Conservation (phyloP, 208 protist genomes). For the Trypanosoma congolense region DNA sequence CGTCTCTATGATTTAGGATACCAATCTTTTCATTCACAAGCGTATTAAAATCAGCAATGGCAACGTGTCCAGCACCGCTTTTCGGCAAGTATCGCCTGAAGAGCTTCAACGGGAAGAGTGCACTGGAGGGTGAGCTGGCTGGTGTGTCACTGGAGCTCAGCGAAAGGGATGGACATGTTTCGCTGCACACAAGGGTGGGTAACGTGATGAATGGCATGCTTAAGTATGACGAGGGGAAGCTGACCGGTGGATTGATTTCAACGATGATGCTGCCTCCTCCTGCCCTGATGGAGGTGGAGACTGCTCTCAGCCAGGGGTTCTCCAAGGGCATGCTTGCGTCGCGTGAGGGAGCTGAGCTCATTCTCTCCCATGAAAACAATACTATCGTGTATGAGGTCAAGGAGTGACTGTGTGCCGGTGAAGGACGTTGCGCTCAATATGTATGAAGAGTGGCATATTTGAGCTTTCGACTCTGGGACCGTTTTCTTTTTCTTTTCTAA, state of each 20-base stretch:
- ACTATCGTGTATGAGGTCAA: constrained; percentile 25
- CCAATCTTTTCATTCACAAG: no score
- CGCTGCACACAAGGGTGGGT: constrained; percentile 21
- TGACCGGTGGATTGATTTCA: constrained; percentile 36
- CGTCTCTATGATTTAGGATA: no score
- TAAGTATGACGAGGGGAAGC: constrained; percentile 21
- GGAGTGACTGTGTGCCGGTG: not conserved
- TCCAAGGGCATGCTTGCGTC: constrained; percentile 28
- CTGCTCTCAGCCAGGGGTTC: constrained; percentile 27
- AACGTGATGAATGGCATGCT: constrained; percentile 32
- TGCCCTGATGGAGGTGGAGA: constrained; percentile 39
- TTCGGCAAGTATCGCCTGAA: constrained; percentile 7
- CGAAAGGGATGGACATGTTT: constrained; percentile 24
- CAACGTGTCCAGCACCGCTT: not conserved
- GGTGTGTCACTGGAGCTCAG: constrained; percentile 3
- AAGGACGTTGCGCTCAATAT: not conserved
- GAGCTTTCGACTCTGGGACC: no score
- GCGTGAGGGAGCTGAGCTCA: constrained; percentile 25
- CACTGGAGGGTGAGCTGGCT: not conserved
- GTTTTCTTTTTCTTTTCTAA: no score
- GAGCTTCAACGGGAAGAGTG: constrained; percentile 4
- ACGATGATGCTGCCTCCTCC: constrained; percentile 32
- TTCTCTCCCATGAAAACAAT: constrained; percentile 23
- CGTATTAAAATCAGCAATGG: constrained; percentile 3
- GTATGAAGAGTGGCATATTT: no score